phyloP scores from a whole-genome alignment of 2,329 filamentous ascomycete genomes.

The Capronia coronata region DNA sequence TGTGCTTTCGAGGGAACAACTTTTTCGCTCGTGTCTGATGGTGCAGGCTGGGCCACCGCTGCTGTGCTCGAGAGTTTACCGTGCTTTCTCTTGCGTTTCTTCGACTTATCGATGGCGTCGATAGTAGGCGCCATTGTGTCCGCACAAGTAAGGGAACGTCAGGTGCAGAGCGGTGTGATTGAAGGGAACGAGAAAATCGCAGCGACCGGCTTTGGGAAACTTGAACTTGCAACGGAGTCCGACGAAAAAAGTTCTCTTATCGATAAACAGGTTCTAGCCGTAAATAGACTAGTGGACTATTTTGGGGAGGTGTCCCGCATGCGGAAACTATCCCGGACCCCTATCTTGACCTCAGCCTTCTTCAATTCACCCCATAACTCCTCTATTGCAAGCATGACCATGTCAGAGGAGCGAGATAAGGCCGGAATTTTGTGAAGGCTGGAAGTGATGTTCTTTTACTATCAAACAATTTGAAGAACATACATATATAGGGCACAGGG shows the following conservation, averaged over 20 bases:
- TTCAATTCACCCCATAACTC: too few relatives aligned
- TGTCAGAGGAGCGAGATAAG: too few relatives aligned
- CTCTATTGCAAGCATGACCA: too few relatives aligned
- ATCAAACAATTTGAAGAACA: too few relatives aligned
- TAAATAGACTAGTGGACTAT: not conserved
- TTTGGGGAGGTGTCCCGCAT: too few relatives aligned
- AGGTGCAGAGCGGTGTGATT: not conserved
- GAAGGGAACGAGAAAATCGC: not conserved
- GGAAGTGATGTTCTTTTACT: too few relatives aligned
- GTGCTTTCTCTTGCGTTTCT: slow-evolving; percentile 45
- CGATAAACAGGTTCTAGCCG: not conserved
- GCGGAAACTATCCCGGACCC: not conserved
- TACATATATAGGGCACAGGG: too few relatives aligned
- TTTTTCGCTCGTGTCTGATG: slow-evolving; percentile 22
- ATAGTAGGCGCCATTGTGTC: slow-evolving; percentile 10
- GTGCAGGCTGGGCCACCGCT: slow-evolving; percentile 3
- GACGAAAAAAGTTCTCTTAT: not conserved
- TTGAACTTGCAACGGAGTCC: not conserved
- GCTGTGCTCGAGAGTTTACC: slow-evolving; percentile 29
- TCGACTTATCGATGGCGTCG: slow-evolving; percentile 27
- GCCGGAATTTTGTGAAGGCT: too few relatives aligned
- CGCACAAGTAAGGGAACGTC: not conserved
- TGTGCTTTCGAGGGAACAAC: slow-evolving; percentile 24
- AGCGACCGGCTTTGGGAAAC: not conserved
- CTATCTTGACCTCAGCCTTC: not conserved